phyloP scores from a whole-genome alignment of 2,329 filamentous ascomycete species.

The Fusarium sp. region DNA sequence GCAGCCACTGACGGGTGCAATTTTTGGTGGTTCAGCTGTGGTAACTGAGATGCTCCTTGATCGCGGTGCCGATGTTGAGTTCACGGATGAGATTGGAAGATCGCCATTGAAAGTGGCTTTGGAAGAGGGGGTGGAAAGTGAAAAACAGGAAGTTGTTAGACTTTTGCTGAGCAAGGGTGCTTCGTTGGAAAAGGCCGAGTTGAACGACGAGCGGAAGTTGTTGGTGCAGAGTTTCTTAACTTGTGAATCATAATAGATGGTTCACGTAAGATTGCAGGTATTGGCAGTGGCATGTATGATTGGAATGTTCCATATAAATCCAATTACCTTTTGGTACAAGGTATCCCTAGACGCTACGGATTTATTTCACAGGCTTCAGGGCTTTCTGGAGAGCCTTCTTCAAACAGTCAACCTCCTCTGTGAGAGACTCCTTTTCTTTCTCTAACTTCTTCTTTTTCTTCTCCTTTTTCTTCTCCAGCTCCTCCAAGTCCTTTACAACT shows the following conservation, averaged over 20 bases:
- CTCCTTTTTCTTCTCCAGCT: background rate
- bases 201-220: background rate
- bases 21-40: background rate
- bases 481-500: background rate
- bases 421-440: background rate
- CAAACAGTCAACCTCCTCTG: background rate
- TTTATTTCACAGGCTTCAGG: background rate
- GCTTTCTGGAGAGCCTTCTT: background rate
- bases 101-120: background rate
- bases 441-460: background rate
- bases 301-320: too few species aligned
- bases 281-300: background rate
- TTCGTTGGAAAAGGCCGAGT: background rate
- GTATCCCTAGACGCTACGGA: background rate
- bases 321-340: background rate
- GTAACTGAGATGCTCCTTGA: background rate
- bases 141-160: background rate
- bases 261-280: background rate
- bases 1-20: background rate
- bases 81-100: background rate
- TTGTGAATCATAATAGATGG: background rate
- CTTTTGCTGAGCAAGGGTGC: background rate
- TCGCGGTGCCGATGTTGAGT: background rate
- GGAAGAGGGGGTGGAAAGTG: background rate
- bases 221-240: background rate